Percentiles rank a stretch among this genome's conserved stretches.
Evolutionary conservation across 257 asterid genomes (phyloP).

Genomic region (Solanum rostratum): DNA sequence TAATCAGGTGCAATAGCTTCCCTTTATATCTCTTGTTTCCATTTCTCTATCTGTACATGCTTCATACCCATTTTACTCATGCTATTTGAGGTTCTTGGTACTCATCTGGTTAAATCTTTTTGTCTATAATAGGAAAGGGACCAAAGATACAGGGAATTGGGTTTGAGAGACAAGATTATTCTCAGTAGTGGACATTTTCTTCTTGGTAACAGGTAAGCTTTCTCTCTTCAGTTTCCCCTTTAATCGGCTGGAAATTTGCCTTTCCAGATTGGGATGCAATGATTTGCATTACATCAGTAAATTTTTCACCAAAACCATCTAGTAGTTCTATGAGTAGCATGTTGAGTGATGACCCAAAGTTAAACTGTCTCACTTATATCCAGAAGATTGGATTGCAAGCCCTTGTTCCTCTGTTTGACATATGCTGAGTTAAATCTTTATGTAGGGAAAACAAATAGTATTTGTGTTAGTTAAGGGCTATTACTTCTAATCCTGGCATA

Average conservation of each 20-base stretch:
- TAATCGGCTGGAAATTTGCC: background rate
- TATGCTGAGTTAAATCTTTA: too few relatives aligned
- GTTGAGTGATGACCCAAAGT: too few relatives aligned
- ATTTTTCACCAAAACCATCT: too few relatives aligned
- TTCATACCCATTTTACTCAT: background rate
- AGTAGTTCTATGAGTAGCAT: too few relatives aligned
- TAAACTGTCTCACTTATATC: too few relatives aligned
- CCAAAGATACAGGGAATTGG: constrained; percentile 93
- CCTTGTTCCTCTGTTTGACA: too few relatives aligned
- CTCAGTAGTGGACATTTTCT: constrained; percentile 95
- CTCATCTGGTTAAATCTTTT: constrained; percentile 3
- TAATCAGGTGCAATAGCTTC: background rate
- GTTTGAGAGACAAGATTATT: constrained; percentile 89
- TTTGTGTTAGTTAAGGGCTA: too few relatives aligned
- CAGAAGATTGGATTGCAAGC: too few relatives aligned
- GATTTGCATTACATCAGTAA: too few relatives aligned
- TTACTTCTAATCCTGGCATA: too few relatives aligned
- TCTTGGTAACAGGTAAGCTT: constrained; percentile 79
- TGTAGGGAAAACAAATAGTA: too few relatives aligned
- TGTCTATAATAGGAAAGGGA: constrained; percentile 58
- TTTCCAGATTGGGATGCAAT: background rate
- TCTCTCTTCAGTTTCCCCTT: background rate
- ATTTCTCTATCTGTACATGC: background rate
- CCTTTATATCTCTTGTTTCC: background rate
- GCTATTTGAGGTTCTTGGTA: background rate